Evolutionary conservation across 169 alveolate species (phyloP), one percentile per base, ranked within the genome.

Genomic region (Plasmodium malariae): DNA sequence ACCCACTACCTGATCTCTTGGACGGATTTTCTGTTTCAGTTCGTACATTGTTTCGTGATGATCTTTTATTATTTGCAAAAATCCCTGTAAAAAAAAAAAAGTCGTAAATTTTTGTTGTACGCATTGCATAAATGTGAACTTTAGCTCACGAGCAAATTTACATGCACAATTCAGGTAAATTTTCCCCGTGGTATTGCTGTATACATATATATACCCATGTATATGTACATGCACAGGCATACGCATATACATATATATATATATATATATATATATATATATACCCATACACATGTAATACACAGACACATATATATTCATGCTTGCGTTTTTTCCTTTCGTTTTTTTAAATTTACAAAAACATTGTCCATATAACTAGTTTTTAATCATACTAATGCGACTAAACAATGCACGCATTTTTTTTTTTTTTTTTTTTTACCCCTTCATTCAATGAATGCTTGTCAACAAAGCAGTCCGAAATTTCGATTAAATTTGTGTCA

Each of bases 401-500:
- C n/a, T n/a, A n/a, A n/a, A n/a, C n/a, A n/a, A n/a, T n/a, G n/a
- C n/a, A n/a, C 1, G 55, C 14, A 65, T 30, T 34, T 65, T 17
- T n/a, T n/a, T n/a, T n/a, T n/a, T n/a, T n/a, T n/a, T n/a, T n/a
- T n/a, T n/a, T n/a, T n/a, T 67, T 43, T 63, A 94, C 97, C 95
- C 96, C 98, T 17, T 95, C 98, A 2, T 98, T 96, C 32, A 96
- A 92, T 14, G 98, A 96, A 78, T 96, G 98, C 24, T 97, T 74
- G 71, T 96, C 98, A 19, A 96, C 98, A 92, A 96, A 97, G 90
- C 97, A 97, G 73, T 97, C 98, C n/a, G 98, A 94, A 65, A 97
- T 95, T 87, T 96, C 97, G 49, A 97, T 94, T 36, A 94, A 88
- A 73, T 95, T 96, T 26, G 98, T 96, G 80, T 97, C 98, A 65